Evolutionary conservation across 345 rosid genomes (phyloP).

Genomic region (Alliaria petiolata): DNA sequence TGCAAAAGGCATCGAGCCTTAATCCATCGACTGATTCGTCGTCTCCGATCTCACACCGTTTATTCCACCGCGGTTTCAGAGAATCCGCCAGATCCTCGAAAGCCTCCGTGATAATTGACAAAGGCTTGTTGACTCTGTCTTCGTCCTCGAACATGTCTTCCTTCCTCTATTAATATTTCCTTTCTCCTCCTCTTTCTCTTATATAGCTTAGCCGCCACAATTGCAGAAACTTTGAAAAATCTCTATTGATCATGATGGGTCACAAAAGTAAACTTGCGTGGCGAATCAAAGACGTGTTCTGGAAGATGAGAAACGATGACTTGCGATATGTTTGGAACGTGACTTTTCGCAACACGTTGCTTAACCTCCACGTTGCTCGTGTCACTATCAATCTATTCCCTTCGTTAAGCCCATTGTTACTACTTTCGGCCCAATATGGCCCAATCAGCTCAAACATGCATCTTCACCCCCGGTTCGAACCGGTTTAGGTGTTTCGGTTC

Average conservation of each 20-base stretch:
- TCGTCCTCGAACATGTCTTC: not conserved
- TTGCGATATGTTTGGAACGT: not conserved
- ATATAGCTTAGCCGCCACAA: slow-evolving; percentile 5
- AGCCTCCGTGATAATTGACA: slow-evolving; percentile 45
- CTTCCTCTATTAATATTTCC: not conserved
- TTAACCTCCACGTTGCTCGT: not conserved
- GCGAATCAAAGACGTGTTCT: not conserved
- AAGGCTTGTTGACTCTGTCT: slow-evolving; percentile 21
- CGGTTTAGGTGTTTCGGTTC: not conserved
- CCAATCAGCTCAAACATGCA: not conserved
- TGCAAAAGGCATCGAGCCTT: slow-evolving; percentile 50
- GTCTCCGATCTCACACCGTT: too few species aligned
- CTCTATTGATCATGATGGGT: not conserved
- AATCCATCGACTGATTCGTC: slow-evolving; percentile 17
- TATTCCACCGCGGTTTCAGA: slow-evolving; percentile 19
- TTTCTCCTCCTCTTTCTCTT: not conserved
- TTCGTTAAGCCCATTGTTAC: not conserved
- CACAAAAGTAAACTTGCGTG: not conserved
- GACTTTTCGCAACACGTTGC: slow-evolving; percentile 7
- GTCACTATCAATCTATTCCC: not conserved
- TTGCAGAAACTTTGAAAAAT: not conserved
- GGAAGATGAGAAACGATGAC: not conserved
- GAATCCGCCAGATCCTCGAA: slow-evolving; percentile 46
- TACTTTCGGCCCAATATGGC: not conserved
- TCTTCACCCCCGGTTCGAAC: not conserved